Conservation (phyloP, 2,329 filamentous ascomycete species). For the Aspergillus ruber region DNA sequence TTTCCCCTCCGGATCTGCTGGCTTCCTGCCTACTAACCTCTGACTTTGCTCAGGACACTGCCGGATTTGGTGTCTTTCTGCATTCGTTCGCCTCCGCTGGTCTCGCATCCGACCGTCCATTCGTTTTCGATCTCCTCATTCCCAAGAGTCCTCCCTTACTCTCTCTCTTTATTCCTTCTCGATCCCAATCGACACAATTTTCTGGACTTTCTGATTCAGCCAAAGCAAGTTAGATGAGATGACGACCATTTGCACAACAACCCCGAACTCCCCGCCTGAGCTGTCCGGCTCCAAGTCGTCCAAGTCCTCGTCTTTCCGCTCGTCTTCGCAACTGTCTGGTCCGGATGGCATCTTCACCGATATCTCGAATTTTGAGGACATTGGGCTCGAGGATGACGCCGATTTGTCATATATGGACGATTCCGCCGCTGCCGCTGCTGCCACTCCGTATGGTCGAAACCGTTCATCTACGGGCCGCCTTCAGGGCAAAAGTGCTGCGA, state of each 20-base stretch:
- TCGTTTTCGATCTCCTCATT: background rate
- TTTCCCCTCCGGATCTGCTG: no score
- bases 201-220: background rate
- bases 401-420: slow-evolving; percentile 32
- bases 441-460: slow-evolving; percentile 22
- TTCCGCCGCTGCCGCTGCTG: slow-evolving; percentile 18
- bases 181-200: background rate
- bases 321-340: slow-evolving; percentile 66
- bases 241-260: slow-evolving; percentile 41
- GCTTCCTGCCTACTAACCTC: no score
- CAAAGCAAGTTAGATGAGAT: slow-evolving; percentile 26
- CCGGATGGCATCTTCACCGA: slow-evolving; percentile 61
- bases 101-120: background rate
- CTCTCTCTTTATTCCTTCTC: background rate
- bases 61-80: no score
- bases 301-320: slow-evolving; percentile 82
- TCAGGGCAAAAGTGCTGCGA: slow-evolving; percentile 10
- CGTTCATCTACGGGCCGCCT: slow-evolving; percentile 16
- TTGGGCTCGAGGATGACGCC: slow-evolving; percentile 70
- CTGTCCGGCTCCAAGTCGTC: slow-evolving; percentile 82
- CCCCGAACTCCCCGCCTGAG: slow-evolving; percentile 66
- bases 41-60: no score
- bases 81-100: background rate
- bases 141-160: background rate
- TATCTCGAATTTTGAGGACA: slow-evolving; percentile 84